A percentile compares a stretch with the other conserved stretches of the same genome.
Conservation (phyloP, 148 eudicot genomes). For the Diospyros lotus region DNA sequence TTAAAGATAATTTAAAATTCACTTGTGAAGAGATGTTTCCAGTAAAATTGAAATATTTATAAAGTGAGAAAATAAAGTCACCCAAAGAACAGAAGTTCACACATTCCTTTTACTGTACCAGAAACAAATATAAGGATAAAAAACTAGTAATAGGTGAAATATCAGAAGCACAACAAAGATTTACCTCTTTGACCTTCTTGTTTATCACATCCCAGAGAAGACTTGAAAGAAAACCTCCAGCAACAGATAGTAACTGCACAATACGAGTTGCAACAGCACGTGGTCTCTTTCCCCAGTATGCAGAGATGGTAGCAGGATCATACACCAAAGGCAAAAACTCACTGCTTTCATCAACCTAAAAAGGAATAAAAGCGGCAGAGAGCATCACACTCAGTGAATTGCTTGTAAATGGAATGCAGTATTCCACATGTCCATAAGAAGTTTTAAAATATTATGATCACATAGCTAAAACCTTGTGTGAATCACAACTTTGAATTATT, state of each 20-base stretch:
- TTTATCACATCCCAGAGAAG: constrained; percentile 74
- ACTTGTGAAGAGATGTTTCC: no score
- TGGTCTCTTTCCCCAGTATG: constrained; percentile 98
- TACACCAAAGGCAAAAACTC: constrained; percentile 89
- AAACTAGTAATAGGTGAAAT: not conserved
- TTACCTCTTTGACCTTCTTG: constrained; percentile 95
- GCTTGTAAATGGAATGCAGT: not conserved
- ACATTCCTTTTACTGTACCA: not conserved
- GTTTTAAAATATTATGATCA: not conserved
- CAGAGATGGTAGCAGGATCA: constrained; percentile 74
- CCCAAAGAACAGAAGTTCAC: not conserved
- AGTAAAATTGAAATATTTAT: not conserved
- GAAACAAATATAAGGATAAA: not conserved
- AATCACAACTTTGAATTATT: not conserved
- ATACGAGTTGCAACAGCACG: constrained; percentile 88
- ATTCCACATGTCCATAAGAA: not conserved
- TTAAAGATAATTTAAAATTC: no score
- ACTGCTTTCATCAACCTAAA: constrained; percentile 86
- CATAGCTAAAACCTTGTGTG: not conserved
- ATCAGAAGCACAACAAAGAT: not conserved
- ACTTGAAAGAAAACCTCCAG: constrained; percentile 96
- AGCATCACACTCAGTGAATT: not conserved
- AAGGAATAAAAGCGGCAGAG: constrained; percentile 16
- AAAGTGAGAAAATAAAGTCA: not conserved
- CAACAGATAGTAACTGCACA: constrained; percentile 81